Evolutionary conservation across 768 basidiomycete genomes (phyloP).

Genomic region (Mycena metata): DNA sequence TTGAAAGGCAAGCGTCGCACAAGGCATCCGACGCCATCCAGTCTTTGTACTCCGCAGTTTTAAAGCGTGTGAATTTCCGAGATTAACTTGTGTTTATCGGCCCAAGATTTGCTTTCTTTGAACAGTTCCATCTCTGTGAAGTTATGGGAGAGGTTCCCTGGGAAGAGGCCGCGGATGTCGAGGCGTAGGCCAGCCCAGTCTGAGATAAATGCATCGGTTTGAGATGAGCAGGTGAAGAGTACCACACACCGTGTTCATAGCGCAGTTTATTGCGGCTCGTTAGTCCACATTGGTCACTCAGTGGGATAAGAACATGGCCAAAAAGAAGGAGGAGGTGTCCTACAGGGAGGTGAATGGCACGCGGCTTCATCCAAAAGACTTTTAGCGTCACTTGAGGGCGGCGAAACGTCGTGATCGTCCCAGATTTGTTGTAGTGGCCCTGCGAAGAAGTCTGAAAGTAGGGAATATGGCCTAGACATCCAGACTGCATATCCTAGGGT

Average conservation of each 20-base stretch:
- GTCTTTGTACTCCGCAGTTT: slow-evolving; percentile 6
- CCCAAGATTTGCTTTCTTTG: background rate
- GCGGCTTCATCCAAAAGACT: background rate
- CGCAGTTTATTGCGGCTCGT: background rate
- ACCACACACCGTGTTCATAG: slow-evolving; percentile 1
- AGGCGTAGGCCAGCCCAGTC: slow-evolving; percentile 7
- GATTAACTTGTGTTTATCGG: background rate
- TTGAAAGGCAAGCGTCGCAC: slow-evolving; percentile 47
- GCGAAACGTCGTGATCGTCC: background rate
- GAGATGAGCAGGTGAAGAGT: too few relatives aligned
- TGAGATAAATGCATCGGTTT: background rate
- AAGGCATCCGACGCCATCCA: slow-evolving; percentile 51
- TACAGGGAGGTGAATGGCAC: slow-evolving; percentile 3
- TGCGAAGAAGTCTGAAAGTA: slow-evolving; percentile 1
- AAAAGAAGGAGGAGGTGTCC: too few relatives aligned
- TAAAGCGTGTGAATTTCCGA: slow-evolving; percentile 6
- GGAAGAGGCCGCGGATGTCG: slow-evolving; percentile 7
- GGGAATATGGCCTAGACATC: background rate
- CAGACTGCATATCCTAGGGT: background rate
- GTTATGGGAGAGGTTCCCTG: background rate
- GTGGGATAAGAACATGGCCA: background rate
- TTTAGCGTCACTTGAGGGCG: background rate
- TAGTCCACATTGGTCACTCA: slow-evolving; percentile 2
- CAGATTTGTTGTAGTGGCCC: slow-evolving; percentile 9
- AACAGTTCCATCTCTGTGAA: slow-evolving; percentile 15